Base-by-base conservation (phyloP, 441 rosid genomes). In the Populus tomentosa region DNA sequence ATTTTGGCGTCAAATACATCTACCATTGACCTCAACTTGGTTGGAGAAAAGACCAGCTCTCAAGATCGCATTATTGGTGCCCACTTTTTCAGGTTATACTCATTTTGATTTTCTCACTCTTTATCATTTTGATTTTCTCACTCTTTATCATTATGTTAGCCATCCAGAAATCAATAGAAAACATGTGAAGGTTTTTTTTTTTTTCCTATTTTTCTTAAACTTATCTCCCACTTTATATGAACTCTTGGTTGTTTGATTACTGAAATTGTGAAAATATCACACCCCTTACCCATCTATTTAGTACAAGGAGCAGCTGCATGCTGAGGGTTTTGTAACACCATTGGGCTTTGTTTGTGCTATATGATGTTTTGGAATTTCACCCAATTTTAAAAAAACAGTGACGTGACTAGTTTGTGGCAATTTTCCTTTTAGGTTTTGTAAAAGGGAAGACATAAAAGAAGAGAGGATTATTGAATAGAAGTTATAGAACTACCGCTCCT, bases 1-100 rank as follows among this genome's bases (percentile, higher is more conserved):
- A 94, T 95, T 79, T 86, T 95, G 88, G 97, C 99, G 61, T 83
- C 95, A 72, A 95, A 95, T 70, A 95, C 99, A 79, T 95, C 99
- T 76, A 88, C 97, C 5, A 91, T 94, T 67, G 95, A 92, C 84
- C 90, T 95, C 70, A 84, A 90, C 68, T 32, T 88, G 73, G 79
- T 94, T 79, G 99, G 98, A 63, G 92, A 91, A 82, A 94, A 90
- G 85, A 91, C 87, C 50, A 86, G 81, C 71, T 87, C 97, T 28
- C 85, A 89, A 80, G 95, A 88, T 82, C 94, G 26, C 26, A 26
- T 26, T 26, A 26, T 26, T 26, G 26, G 26, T 26, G 26, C 26
- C 26, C 26, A 26, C 26, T 26, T 26, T 26, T 26, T 26, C 26
- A 26, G 26, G 26, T 26, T 26, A 71, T 72, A 69, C 24, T 32